Base-by-base conservation (phyloP, 73 alveolate genomes). In the Symbiodinium natans region DNA sequence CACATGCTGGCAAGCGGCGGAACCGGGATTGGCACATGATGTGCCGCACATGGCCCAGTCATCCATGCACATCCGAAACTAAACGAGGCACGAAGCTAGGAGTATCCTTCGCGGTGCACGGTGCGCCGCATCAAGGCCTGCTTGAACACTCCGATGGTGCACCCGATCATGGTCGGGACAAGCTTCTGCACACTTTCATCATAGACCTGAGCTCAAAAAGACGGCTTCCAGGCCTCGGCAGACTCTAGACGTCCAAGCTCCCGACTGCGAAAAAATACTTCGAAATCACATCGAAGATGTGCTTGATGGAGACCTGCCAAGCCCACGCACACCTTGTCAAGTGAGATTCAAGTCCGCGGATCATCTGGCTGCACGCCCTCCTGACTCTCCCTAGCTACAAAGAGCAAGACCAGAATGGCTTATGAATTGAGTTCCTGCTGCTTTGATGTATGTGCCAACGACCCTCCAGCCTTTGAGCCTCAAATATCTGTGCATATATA, bases 301-400 rank as follows among this genome's bases (percentile, higher is more conserved):
- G 99, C 77, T 99, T 99, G 83, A 99, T 99, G 82, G 99, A 99
- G 41, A 99, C 99, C 94, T 99, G 99, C 75, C 99, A 99, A 6
- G 59, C 59, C 59, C 59, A 46, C n/a, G n/a, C n/a, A n/a, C 88
- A 99, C 98, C 98, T 99, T n/a, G n/a, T n/a, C n/a, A n/a, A n/a
- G n/a, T n/a, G n/a, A n/a, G n/a, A n/a, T n/a, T n/a, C n/a, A n/a
- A n/a, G n/a, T n/a, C n/a, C n/a, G n/a, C n/a, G n/a, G n/a, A n/a
- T n/a, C n/a, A n/a, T n/a, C n/a, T n/a, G n/a, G n/a, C n/a, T n/a
- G n/a, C n/a, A n/a, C n/a, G n/a, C n/a, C n/a, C n/a, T n/a, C n/a
- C n/a, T n/a, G n/a, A n/a, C n/a, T n/a, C n/a, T n/a, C n/a, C n/a
- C n/a, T n/a, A n/a, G n/a, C n/a, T n/a, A n/a, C n/a, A n/a, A n/a